These are phyloP conservation scores for Carnegiea gigantea DNA, from an alignment of 179 eudicot genomes.

Conservation along the genomic window DNA sequence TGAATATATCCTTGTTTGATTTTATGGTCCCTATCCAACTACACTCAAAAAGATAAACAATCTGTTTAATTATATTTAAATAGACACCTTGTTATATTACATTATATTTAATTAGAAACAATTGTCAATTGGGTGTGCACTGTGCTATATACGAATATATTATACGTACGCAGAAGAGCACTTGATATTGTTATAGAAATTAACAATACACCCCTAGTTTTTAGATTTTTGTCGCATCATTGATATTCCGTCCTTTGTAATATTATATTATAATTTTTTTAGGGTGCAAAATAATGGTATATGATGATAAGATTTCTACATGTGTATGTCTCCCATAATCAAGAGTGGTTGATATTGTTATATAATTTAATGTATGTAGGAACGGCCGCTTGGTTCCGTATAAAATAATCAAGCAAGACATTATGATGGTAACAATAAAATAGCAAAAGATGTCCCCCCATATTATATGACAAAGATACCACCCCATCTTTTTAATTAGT, in stretches of 20 bases:
- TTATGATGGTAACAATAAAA: neutral
- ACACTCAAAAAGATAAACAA: too few relatives aligned
- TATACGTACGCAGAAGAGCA: neutral
- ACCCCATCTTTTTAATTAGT: neutral
- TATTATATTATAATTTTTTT: neutral
- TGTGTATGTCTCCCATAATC: neutral
- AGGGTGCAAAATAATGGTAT: neutral
- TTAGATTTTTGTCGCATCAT: neutral
- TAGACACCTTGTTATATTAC: neutral
- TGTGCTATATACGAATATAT: neutral
- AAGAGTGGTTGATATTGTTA: neutral
- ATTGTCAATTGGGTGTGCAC: slow-evolving; percentile 6
- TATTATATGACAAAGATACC: neutral
- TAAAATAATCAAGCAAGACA: neutral
- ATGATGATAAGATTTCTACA: neutral
- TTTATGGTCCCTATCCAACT: neutral
- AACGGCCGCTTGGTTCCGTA: neutral
- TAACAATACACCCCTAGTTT: neutral
- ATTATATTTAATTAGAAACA: slow-evolving; percentile 1
- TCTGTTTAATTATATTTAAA: too few relatives aligned
- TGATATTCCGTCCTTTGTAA: slow-evolving; percentile 11
- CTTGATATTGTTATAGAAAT: neutral
- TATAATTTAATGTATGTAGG: neutral
- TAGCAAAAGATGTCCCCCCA: neutral
- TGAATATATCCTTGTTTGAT: neutral